A percentile compares a stretch with the other conserved stretches of the same genome.
Evolutionary conservation across 176 grass and related monocot species (phyloP).

Genomic region (Eragrostis nindensis): DNA sequence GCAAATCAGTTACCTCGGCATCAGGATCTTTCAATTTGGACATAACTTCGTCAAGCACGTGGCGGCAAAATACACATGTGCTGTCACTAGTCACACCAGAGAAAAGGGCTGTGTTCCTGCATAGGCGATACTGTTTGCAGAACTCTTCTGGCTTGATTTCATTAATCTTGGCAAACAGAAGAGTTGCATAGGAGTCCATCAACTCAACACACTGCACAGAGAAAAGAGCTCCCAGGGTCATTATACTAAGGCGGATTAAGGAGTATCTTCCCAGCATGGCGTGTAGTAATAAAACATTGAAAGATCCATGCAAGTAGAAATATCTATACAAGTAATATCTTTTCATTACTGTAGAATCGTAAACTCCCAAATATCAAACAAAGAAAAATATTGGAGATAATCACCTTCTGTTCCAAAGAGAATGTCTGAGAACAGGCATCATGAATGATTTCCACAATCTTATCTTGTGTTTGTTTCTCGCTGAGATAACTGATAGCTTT

Average conservation of each 20-base stretch:
- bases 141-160: slow-evolving; percentile 71
- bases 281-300: background rate
- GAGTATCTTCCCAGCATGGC: background rate
- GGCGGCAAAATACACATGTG: slow-evolving; percentile 70
- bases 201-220: slow-evolving; percentile 65
- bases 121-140: slow-evolving; percentile 76
- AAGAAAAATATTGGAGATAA: background rate
- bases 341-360: background rate
- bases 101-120: slow-evolving; percentile 38
- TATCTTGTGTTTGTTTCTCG: slow-evolving; percentile 66
- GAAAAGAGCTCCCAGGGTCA: slow-evolving; percentile 1
- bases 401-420: slow-evolving; percentile 75
- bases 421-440: slow-evolving; percentile 66
- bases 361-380: background rate
- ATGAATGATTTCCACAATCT: slow-evolving; percentile 60
- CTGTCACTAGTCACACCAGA: slow-evolving; percentile 45
- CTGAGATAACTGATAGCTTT: slow-evolving; percentile 60
- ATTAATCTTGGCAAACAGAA: slow-evolving; percentile 66
- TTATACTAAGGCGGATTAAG: background rate
- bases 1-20: slow-evolving; percentile 59
- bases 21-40: slow-evolving; percentile 87
- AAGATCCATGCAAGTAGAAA: background rate
- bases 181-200: slow-evolving; percentile 77
- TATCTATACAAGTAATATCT: background rate
- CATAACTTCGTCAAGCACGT: slow-evolving; percentile 59